These are phyloP conservation scores for Nicotiana rustica DNA, from an alignment of 305 asterid genomes.

Conservation along the genomic window DNA sequence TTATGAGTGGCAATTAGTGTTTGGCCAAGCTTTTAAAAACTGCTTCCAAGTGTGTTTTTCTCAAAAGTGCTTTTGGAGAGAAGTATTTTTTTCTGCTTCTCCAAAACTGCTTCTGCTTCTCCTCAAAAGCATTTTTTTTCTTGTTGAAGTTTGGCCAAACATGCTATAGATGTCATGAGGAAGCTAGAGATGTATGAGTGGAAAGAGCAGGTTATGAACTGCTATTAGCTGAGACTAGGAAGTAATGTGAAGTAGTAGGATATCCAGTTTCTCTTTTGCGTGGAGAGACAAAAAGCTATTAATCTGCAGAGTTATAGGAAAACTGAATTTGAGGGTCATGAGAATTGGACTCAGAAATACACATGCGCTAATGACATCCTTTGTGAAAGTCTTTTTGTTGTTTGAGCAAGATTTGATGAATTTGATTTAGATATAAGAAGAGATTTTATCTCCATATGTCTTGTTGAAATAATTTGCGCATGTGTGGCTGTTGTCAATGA, in stretches of 20 bases:
- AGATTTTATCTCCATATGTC: background rate
- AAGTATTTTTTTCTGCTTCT: too few species aligned
- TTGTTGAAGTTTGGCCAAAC: too few species aligned
- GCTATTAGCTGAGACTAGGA: constrained; percentile 20
- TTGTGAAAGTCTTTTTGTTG: background rate
- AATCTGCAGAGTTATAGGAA: background rate
- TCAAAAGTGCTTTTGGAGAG: too few species aligned
- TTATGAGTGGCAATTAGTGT: too few species aligned
- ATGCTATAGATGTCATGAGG: background rate
- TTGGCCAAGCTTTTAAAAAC: too few species aligned
- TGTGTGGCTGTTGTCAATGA: background rate
- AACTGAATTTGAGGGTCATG: background rate
- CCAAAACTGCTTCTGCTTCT: too few species aligned
- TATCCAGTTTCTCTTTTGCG: background rate
- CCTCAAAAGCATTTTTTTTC: too few species aligned
- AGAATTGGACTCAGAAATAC: background rate
- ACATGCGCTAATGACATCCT: background rate
- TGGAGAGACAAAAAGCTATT: background rate
- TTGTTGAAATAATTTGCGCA: background rate
- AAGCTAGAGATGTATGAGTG: constrained; percentile 5
- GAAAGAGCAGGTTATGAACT: constrained; percentile 4
- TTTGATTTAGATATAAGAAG: constrained; percentile 4
- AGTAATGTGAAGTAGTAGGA: background rate
- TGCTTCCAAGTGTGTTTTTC: too few species aligned
- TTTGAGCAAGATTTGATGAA: constrained; percentile 11